These are phyloP conservation scores for Mucor mucedo DNA, from an alignment of 371 early-diverging fungal species.

Conservation along the genomic window DNA sequence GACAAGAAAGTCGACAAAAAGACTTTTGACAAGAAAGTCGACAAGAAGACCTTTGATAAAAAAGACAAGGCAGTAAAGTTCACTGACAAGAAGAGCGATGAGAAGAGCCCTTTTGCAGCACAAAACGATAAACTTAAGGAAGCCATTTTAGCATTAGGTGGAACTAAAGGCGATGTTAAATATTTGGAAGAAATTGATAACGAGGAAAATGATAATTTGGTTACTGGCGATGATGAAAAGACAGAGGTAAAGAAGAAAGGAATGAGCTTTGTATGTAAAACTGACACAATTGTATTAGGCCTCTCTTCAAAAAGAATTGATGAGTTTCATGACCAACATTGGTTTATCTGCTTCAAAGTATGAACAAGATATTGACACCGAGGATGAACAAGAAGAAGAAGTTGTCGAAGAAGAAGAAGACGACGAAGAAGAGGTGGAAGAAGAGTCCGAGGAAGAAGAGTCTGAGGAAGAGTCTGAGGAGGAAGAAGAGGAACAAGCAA, in stretches of 20 bases:
- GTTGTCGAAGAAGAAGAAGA: conserved; percentile 28
- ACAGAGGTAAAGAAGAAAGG: conserved; percentile 17
- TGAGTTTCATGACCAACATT: conserved; percentile 42
- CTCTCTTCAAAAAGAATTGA: conserved; percentile 36
- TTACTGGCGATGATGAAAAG: conserved; percentile 17
- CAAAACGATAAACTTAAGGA: conserved; percentile 30
- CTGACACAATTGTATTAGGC: conserved; percentile 9
- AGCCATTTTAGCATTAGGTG: conserved; percentile 44
- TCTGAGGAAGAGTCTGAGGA: conserved; percentile 15
- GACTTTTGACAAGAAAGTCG: conserved; percentile 9
- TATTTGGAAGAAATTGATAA: conserved; percentile 38
- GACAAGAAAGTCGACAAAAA: no score
- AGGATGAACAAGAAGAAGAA: conserved; percentile 29
- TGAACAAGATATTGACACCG: conserved; percentile 33
- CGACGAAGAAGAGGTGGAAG: conserved; percentile 22
- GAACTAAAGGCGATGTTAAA: conserved; percentile 46
- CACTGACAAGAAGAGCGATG: conserved; percentile 1
- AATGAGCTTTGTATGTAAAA: neutral
- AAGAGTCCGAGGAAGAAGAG: conserved; percentile 19
- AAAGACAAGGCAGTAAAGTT: conserved; percentile 10
- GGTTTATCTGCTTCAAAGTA: conserved; percentile 36
- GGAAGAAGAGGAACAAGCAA: conserved; percentile 4
- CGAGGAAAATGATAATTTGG: conserved; percentile 33
- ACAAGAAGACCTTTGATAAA: conserved; percentile 7
- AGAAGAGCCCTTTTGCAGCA: conserved; percentile 2